Conservation (phyloP, 495 filamentous ascomycete species). For the Penicillium pancosmium region DNA sequence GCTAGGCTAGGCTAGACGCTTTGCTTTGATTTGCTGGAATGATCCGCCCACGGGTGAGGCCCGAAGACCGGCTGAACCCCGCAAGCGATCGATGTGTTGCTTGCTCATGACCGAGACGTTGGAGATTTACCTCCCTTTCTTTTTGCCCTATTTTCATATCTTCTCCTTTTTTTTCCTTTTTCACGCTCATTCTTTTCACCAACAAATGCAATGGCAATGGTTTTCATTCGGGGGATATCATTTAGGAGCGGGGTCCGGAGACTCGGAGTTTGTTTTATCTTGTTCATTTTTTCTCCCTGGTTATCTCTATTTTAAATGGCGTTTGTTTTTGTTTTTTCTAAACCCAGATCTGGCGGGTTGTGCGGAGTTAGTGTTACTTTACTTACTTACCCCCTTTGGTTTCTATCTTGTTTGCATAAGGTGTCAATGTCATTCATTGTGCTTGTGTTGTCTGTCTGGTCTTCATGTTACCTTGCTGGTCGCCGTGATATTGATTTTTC, state of each 20-base stretch:
- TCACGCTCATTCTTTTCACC: slow-evolving; percentile 8
- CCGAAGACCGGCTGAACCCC: neutral
- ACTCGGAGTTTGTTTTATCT: slow-evolving; percentile 22
- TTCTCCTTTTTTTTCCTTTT: slow-evolving; percentile 10
- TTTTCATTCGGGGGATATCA: slow-evolving; percentile 22
- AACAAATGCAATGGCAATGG: slow-evolving; percentile 13
- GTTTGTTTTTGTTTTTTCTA: neutral
- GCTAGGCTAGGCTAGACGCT: slow-evolving; percentile 13
- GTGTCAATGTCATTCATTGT: too few species aligned
- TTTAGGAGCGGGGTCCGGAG: slow-evolving; percentile 18
- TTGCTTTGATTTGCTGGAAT: neutral
- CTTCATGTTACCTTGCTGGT: neutral
- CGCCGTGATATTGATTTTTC: slow-evolving; percentile 1
- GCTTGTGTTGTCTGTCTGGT: neutral
- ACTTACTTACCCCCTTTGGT: neutral
- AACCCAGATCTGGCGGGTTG: neutral
- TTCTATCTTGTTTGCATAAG: too few species aligned
- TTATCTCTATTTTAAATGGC: slow-evolving; percentile 9
- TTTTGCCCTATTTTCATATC: slow-evolving; percentile 7
- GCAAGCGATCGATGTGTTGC: too few species aligned
- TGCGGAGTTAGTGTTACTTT: slow-evolving; percentile 3
- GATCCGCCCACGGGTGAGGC: neutral
- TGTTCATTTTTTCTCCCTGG: slow-evolving; percentile 8
- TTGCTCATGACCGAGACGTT: slow-evolving; percentile 8
- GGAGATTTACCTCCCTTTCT: neutral